Conservation (phyloP, 2,329 filamentous ascomycete genomes). For the Fusarium devonianum region DNA sequence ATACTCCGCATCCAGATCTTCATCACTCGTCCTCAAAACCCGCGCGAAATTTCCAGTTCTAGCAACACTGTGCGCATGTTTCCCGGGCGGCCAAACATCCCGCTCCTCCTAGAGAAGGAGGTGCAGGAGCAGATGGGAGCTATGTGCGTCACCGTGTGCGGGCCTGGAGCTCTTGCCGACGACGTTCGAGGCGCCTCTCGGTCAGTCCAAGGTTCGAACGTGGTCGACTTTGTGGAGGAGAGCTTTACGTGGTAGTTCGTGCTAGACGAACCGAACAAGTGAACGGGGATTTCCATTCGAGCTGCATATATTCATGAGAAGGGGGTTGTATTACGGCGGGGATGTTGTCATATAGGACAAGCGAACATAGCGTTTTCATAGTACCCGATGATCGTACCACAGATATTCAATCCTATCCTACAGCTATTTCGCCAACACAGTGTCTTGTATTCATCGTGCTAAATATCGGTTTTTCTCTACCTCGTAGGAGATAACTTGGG, state of each 20-base stretch:
- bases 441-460: too few species aligned
- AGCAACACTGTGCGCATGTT: conserved; percentile 89
- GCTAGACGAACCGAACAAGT: conserved; percentile 6
- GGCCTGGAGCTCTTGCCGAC: conserved; percentile 76
- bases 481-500: too few species aligned
- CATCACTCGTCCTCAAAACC: conserved; percentile 84
- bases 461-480: too few species aligned
- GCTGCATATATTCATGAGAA: conserved; percentile 41
- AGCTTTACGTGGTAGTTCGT: conserved; percentile 69
- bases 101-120: conserved; percentile 81
- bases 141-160: conserved; percentile 85
- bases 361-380: conserved; percentile 32
- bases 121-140: conserved; percentile 83
- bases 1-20: conserved; percentile 88
- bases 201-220: conserved; percentile 65
- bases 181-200: conserved; percentile 76
- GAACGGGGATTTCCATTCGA: conserved; percentile 36
- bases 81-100: conserved; percentile 84
- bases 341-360: conserved; percentile 25
- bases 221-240: conserved; percentile 80
- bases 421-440: too few species aligned
- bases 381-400: conserved; percentile 20
- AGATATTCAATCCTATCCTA: neutral
- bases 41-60: conserved; percentile 79
- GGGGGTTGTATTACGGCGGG: conserved; percentile 31